Evolutionary conservation across 2,329 filamentous ascomycete species (phyloP), one percentile per base, ranked within the genome.

Genomic region (Calonectria hongkongensis): DNA sequence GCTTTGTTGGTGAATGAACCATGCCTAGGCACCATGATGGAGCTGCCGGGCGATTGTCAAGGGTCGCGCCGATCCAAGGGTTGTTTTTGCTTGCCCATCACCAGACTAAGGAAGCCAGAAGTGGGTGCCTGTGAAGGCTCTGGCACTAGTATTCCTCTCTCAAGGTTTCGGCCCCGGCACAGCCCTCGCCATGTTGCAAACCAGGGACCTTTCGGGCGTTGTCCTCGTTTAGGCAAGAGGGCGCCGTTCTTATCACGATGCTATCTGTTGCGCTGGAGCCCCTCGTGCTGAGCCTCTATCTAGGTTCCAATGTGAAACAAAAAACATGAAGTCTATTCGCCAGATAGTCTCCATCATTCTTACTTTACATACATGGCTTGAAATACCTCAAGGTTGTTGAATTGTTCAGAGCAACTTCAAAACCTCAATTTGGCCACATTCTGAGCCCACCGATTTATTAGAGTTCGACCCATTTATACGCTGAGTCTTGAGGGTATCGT

Each of bases 21-120:
- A 63, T 36, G 50, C 2, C 50, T 15, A 28, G 27, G 27, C 18
- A 27, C 28, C 21, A 13, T 27, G 25, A 39, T 43, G 58, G 41
- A 43, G 15, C 39, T 45, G 16, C 36, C 56, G 56, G 36, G 25
- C 25, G 12, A 16, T 28, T 21, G 36, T 62, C 39, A 21, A 39
- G 27, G 58, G 39, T 28, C 45, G 58, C 39, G 58, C 58, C 58
- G 41, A 63, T 63, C 41, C 39, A 63, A 63, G 58, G 39, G 58
- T 41, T 39, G 58, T 27, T 63, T 25, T 30, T 28, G 36, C 30
- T 30, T 28, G 36, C 33, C 21, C 58, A 58, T 58, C 54, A 25
- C 54, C 54, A 27, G 13, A 21, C 54, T 41, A 39, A 58, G 21
- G n/a, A 18, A 21, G 54, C 9, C 12, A n/a, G 15, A 8, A 63